These are phyloP conservation scores for Aureobasidium sp. DNA, from an alignment of 2,329 filamentous ascomycete genomes.

Conservation along the genomic window DNA sequence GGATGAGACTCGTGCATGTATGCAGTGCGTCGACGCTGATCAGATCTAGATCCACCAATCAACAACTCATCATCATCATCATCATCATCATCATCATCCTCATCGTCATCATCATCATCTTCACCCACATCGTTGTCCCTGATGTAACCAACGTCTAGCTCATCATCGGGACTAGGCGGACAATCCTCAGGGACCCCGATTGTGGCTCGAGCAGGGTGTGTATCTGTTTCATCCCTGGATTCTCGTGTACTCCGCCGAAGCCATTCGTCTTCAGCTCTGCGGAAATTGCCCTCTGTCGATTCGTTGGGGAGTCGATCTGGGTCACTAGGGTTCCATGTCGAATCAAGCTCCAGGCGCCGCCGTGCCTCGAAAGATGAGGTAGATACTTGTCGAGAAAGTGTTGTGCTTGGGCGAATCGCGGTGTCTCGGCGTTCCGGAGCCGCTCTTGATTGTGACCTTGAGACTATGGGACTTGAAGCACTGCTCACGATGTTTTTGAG, in stretches of 20 bases:
- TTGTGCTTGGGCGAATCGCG: conserved; percentile 19
- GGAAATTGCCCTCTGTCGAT: conserved; percentile 24
- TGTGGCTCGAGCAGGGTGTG: conserved; percentile 20
- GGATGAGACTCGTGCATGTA: conserved; percentile 17
- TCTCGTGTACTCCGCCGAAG: conserved; percentile 26
- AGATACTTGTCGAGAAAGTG: conserved; percentile 13
- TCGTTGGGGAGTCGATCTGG: conserved; percentile 21
- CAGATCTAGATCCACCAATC: not conserved
- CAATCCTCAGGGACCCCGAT: conserved; percentile 23
- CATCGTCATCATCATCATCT: not conserved
- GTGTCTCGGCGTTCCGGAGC: conserved; percentile 8
- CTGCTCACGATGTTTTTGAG: conserved; percentile 30
- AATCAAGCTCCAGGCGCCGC: conserved; percentile 18
- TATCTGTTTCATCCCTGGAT: conserved; percentile 24
- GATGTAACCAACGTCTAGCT: conserved; percentile 29
- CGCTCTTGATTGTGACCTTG: conserved; percentile 17
- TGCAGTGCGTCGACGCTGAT: not conserved
- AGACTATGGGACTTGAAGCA: conserved; percentile 21
- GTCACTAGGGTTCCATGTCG: not conserved
- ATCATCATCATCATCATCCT: not conserved
- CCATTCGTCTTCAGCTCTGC: conserved; percentile 26
- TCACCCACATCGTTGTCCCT: not conserved
- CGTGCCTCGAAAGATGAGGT: conserved; percentile 17
- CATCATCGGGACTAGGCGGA: conserved; percentile 42
- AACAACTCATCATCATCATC: not conserved